Conservation (phyloP, 1,284 basidiomycete genomes). For the Apiotrichum akiyoshidainum region DNA sequence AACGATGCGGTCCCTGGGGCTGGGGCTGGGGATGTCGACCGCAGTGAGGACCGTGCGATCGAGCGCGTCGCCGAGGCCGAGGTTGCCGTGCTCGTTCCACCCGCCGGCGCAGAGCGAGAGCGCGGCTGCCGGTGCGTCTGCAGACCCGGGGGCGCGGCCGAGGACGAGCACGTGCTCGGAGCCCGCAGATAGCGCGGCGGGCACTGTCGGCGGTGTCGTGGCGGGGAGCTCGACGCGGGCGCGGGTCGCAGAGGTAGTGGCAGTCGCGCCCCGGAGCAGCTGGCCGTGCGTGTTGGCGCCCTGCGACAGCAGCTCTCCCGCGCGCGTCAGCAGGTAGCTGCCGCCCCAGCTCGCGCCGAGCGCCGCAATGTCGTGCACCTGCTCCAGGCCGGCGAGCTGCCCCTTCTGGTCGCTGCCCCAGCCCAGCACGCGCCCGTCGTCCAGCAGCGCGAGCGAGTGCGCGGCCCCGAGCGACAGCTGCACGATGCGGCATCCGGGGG, state of each 20-base stretch:
- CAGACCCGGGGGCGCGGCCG: background rate
- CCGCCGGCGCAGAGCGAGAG: slow-evolving; percentile 73
- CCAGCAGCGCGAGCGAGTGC: slow-evolving; percentile 62
- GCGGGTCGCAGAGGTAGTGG: too few species aligned
- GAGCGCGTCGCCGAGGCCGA: slow-evolving; percentile 63
- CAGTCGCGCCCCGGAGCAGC: slow-evolving; percentile 47
- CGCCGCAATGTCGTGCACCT: slow-evolving; percentile 28
- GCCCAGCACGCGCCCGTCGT: slow-evolving; percentile 55
- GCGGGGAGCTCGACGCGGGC: too few species aligned
- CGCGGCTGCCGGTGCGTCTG: background rate
- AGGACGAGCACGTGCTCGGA: slow-evolving; percentile 72
- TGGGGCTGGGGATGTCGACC: slow-evolving; percentile 5
- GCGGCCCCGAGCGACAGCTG: slow-evolving; percentile 62
- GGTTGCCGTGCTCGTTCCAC: slow-evolving; percentile 94
- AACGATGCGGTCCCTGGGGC: background rate
- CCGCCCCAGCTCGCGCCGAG: slow-evolving; percentile 78
- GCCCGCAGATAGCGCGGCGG: slow-evolving; percentile 59
- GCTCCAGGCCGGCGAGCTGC: slow-evolving; percentile 59
- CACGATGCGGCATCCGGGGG: slow-evolving; percentile 14
- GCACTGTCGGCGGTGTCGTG: too few species aligned
- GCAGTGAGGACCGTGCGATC: slow-evolving; percentile 54
- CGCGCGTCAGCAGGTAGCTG: slow-evolving; percentile 58
- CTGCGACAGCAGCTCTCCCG: slow-evolving; percentile 53
- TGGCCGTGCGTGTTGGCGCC: slow-evolving; percentile 71
- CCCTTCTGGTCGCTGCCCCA: slow-evolving; percentile 68